Base-by-base conservation (phyloP, 2,329 filamentous ascomycete genomes). In the Cercospora zeae-maydis region DNA sequence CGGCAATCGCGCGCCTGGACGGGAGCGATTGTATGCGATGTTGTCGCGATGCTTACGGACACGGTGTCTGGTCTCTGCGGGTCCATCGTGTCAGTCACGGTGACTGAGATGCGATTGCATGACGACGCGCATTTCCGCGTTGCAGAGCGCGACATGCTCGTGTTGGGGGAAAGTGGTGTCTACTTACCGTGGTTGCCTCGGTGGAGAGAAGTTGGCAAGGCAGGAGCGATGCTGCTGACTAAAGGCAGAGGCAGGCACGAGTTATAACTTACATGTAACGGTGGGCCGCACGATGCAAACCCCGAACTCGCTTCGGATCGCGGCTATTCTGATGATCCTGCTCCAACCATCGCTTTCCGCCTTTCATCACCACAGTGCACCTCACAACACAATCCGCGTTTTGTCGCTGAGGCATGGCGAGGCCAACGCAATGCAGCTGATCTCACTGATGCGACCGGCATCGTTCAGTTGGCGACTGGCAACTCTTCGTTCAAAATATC, bases 21-120 rank as follows among this genome's bases (percentile, higher is more conserved):
- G 49, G 10, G 16, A 33, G 49, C 13, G 9, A 30, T 19, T 10
- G 49, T 8, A 33, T 27, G 49, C 4, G 49, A 24, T 34, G 49
- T 53, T 49, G 42, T 49, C 42, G 49, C 11, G 49, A 53, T 33
- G 49, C 49, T 53, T 31, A 53, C 49, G 9, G 49, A 53, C 31
- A 16, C 30, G 42, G 49, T 53, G 27, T 53, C 27, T 53, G 49
- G 49, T 30, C 47, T 30, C 27, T 53, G 49, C 27, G 14, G 27
- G 49, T 45, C 49, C 49, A 53, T 53, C 14, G 49, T 34, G 49
- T 53, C 31, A 53, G 49, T 34, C 49, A 21, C 31, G 31, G 27
- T 1, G 30, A 21, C 11, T 24, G 10, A 13, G 42, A 27, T 24
- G 42, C 21, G 42, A 30, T 49, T 21, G 21, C 42, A 19, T 49